Evolutionary conservation across 2,329 filamentous ascomycete genomes (phyloP), one percentile per base, ranked within the genome.

Genomic region (Trichoderma oligosporum): DNA sequence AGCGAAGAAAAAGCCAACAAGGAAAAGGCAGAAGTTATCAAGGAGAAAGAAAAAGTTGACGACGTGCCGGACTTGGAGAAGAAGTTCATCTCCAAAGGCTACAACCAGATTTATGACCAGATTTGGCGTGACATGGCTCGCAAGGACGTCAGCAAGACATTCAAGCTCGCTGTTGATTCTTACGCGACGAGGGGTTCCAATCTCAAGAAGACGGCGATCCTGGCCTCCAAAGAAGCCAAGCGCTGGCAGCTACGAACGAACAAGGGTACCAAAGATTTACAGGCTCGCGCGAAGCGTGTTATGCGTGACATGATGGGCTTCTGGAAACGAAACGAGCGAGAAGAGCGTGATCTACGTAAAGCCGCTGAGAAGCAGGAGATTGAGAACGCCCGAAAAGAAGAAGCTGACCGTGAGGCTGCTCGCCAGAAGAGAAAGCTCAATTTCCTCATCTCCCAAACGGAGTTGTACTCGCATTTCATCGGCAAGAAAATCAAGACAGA

Each of bases 231-330:
- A 71, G 94, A 99, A 75, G 93, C 94, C 54, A 91, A 95, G 68
- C 83, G 95, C 68, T 99, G 94, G 94, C 95, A 99, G 73, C 83
- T 95, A 60, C 88, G 91, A 39, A 99, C 94, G 54, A 99, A 99
- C 78, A 97, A 99, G 81, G 95, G 92, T 69, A 94, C 89, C 71
- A 99, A 99, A 73, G 94, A 99, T 72, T 89, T 96, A 4, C 94
- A 97, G 71, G 94, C 94, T 39, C 86, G 94, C 46, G 94, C 94
- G 58, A 99, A 99, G 80, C 88, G 94, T 64, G 93, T 93, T 59
- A 99, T 99, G 94, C 86, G 94, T 70, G 94, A 99, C 75, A 99
- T 99, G 94, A 94, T 97, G 83, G 86, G 89, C 58, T 99, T 97
- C 81, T 99, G 94, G 94, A 97, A 97, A 76, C 88, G 93, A 57